Evolutionary conservation across 1,139 yeast species (phyloP), one percentile per base, ranked within the genome.

Genomic region (Candida buenavistaensis): DNA sequence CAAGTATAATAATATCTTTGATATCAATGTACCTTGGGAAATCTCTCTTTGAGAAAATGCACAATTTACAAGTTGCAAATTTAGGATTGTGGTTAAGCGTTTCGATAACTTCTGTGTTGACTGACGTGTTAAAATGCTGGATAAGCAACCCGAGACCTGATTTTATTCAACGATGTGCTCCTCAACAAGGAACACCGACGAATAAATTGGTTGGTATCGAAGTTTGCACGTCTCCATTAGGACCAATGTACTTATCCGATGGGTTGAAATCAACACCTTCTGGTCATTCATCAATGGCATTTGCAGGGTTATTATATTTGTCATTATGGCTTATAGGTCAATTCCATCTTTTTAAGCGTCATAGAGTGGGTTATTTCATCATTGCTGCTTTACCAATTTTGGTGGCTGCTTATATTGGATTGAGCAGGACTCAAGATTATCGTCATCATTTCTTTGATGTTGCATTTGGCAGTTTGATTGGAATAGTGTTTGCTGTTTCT

Each of bases 111-210:
- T 47, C 52, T 3, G 52, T 54, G 7, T 29, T 56, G 14, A 69
- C 74, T n/a, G 75, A 69, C 44, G 52, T 68, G 15, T 50, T 70
- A 33, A 70, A 69, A 44, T 60, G 62, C 32, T 68, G 75, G 75
- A 64, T 70, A 25, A 68, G 68, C n/a, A 54, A 72, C 36, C 74
- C 73, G 3, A 49, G 76, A 26, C 76, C 76, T 1, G 76, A 70
- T 44, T 69, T 70, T 39, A 48, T 70, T 21, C 64, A 56, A 12
- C 48, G 76, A 30, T 70, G 76, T 52, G 67, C 68, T 1, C 63
- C 74, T 3, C 38, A 36, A 3, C 34, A 41, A 3, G 59, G 55
- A 6, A 63, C 71, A 2, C 65, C 70, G 1, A 8, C 38, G 3
- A 50, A 57, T 33, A 44, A 32, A 9, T 57, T 63, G 38, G 72